Evolutionary conservation across 2,329 filamentous ascomycete species (phyloP).

Genomic region (Lecanicillium sp.): DNA sequence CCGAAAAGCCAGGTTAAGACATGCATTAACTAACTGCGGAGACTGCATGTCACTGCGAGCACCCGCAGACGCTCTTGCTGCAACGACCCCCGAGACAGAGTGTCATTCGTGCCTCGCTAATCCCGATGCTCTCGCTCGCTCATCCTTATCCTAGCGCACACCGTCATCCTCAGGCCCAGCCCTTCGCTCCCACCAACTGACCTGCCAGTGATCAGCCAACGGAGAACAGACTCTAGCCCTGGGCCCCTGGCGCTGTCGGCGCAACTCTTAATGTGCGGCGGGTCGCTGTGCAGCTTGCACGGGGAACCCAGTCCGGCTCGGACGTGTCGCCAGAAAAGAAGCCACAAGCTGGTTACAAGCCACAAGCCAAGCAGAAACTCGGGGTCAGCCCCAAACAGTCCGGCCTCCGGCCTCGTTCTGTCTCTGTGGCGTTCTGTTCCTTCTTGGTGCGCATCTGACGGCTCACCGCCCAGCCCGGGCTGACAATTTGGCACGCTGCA

Average conservation of each 20-base stretch:
- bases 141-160: background rate
- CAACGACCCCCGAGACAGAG: background rate
- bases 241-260: background rate
- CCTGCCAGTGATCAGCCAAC: background rate
- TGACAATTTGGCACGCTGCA: too few species aligned
- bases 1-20: background rate
- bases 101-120: background rate
- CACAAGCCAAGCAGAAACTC: too few species aligned
- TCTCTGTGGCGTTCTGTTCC: too few species aligned
- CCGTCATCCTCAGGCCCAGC: background rate
- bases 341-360: too few species aligned
- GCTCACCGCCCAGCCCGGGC: background rate
- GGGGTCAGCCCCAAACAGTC: background rate
- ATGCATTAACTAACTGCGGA: background rate
- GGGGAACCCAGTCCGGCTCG: too few species aligned
- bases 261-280: too few species aligned
- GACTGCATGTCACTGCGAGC: background rate
- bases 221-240: background rate
- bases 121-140: background rate
- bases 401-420: background rate
- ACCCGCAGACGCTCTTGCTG: background rate
- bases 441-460: background rate
- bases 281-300: too few species aligned
- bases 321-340: too few species aligned
- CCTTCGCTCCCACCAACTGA: background rate